These are phyloP conservation scores for Russula sp. DNA, from an alignment of 768 basidiomycete genomes.

Conservation along the genomic window DNA sequence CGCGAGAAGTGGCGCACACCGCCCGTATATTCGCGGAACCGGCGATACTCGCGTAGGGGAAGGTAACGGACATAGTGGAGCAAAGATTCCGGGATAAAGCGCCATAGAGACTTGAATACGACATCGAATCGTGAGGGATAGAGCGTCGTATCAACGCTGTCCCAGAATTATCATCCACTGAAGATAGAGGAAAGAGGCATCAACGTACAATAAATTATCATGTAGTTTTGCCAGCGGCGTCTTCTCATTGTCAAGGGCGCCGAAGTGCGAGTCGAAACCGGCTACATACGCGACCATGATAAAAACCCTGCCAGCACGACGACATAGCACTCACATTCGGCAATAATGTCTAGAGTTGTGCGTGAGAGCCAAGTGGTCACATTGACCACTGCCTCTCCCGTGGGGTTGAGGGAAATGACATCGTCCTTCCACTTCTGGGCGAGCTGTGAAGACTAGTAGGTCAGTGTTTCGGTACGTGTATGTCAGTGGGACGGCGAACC, in stretches of 20 bases:
- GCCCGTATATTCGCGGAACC: conserved; percentile 14
- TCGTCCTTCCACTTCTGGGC: conserved; percentile 29
- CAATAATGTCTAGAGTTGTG: conserved; percentile 28
- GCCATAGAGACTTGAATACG: conserved; percentile 18
- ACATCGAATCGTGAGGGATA: conserved; percentile 19
- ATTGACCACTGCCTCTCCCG: conserved; percentile 20
- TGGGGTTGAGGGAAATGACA: conserved; percentile 11
- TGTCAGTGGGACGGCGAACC: conserved; percentile 1
- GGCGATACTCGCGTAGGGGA: conserved; percentile 19
- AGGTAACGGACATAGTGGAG: conserved; percentile 21
- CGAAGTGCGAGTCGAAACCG: conserved; percentile 22
- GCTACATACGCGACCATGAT: conserved; percentile 3
- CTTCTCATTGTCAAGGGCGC: conserved; percentile 15
- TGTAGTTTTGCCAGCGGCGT: conserved; percentile 8
- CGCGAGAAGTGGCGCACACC: conserved; percentile 10
- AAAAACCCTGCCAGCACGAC: not conserved
- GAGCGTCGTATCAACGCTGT: conserved; percentile 21
- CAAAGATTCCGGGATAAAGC: conserved; percentile 12
- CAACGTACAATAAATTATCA: conserved; percentile 19
- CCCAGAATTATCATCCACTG: not conserved
- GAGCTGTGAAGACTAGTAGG: conserved; percentile 19
- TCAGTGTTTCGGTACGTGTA: not conserved
- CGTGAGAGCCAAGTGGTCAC: conserved; percentile 26
- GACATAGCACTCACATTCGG: conserved; percentile 21
- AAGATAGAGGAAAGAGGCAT: not conserved